Evolutionary conservation across 2,329 filamentous ascomycete genomes (phyloP).

Genomic region (Diaporthe eres): DNA sequence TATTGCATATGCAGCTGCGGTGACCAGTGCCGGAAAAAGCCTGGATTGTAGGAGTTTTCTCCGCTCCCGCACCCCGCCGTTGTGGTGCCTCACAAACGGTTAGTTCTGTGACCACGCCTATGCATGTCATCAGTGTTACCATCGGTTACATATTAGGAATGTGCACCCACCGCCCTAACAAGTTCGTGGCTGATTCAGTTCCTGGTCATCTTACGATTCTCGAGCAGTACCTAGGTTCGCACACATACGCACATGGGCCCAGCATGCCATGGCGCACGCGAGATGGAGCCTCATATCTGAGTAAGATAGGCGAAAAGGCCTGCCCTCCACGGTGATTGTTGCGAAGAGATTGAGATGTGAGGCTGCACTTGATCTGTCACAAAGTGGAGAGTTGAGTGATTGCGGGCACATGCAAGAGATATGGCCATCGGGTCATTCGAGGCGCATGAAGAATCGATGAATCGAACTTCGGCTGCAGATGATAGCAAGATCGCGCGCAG

Average conservation of each 20-base stretch:
- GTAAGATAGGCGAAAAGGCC: background rate
- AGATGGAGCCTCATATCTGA: background rate
- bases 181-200: background rate
- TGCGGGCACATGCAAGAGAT: conserved; percentile 11
- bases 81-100: conserved; percentile 14
- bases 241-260: background rate
- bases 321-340: conserved; percentile 14
- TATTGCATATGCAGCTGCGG: conserved; percentile 30
- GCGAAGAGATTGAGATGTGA: conserved; percentile 4
- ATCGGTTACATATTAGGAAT: conserved; percentile 1
- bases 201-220: background rate
- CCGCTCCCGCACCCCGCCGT: conserved; percentile 23
- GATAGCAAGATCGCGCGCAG: conserved; percentile 11
- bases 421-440: background rate
- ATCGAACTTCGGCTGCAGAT: conserved; percentile 25
- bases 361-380: conserved; percentile 22
- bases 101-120: conserved; percentile 9
- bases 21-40: conserved; percentile 17
- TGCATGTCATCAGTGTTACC: conserved; percentile 25
- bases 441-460: conserved; percentile 14
- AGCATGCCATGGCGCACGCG: background rate
- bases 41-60: conserved; percentile 8
- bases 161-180: background rate
- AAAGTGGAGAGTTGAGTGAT: background rate
- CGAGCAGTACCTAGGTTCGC: background rate